phyloP scores from a whole-genome alignment of 2,329 filamentous ascomycete genomes.

The Phyllachora maydis region DNA sequence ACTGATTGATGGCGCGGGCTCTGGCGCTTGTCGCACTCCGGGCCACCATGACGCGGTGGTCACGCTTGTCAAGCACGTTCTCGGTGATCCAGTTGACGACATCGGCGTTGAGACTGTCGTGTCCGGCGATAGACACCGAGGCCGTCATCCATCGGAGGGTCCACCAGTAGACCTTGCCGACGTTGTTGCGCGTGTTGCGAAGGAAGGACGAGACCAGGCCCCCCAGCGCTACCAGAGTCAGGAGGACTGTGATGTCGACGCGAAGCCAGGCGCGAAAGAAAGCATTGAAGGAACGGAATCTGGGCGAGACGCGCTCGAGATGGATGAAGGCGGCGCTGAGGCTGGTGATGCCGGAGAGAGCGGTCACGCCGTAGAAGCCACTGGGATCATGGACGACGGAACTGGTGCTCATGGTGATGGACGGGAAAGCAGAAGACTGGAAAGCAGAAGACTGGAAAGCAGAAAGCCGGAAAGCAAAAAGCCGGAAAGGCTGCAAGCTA shows the following conservation, averaged over 20 bases:
- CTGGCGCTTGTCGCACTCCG: conserved; percentile 11
- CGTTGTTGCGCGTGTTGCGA: conserved; percentile 9
- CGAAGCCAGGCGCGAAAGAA: conserved; percentile 14
- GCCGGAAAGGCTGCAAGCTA: too few relatives aligned
- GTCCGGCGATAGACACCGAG: conserved; percentile 14
- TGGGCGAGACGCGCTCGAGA: conserved; percentile 8
- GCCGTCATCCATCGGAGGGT: conserved; percentile 15
- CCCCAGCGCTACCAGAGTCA: conserved; percentile 12
- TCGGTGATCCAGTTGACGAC: conserved; percentile 16
- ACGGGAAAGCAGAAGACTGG: background rate
- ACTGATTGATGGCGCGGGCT: too few relatives aligned
- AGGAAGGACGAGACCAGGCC: conserved; percentile 12
- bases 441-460: background rate
- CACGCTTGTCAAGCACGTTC: conserved; percentile 11
- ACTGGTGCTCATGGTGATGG: conserved; percentile 5
- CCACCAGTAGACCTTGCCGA: conserved; percentile 13
- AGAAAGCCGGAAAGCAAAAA: too few relatives aligned
- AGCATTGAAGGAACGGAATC: conserved; percentile 9
- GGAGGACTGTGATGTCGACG: conserved; percentile 12
- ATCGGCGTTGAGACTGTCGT: conserved; percentile 15
- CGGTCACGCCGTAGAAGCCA: too few relatives aligned
- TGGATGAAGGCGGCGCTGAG: conserved; percentile 4
- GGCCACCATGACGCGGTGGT: conserved; percentile 13
- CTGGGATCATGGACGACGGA: conserved; percentile 4
- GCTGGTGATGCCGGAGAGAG: conserved; percentile 3